These are phyloP conservation scores for Diaporthe caulivora DNA, from an alignment of 2,329 filamentous ascomycete species.

Conservation along the genomic window DNA sequence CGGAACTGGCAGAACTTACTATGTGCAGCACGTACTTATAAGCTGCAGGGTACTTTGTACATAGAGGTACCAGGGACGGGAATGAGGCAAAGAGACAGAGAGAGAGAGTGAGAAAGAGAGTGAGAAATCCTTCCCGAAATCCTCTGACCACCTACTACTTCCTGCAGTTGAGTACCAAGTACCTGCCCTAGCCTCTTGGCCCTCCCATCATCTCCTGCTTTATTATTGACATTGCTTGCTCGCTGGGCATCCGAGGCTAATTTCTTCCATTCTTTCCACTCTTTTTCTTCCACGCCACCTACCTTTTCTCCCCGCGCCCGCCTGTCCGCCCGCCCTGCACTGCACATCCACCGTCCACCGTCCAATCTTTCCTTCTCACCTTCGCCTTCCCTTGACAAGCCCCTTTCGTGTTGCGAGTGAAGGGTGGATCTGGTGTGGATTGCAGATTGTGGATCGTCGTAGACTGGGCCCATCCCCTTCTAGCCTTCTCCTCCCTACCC, in stretches of 20 bases:
- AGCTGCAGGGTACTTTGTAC: no score
- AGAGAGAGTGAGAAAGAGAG: no score
- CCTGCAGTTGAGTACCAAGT: background rate
- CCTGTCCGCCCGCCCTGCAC: no score
- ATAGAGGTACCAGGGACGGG: no score
- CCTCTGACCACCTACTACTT: constrained; percentile 30
- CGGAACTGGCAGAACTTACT: no score
- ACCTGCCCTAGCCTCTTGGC: constrained; percentile 1
- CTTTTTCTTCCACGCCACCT: constrained; percentile 20
- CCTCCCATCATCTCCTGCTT: background rate
- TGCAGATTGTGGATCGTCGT: constrained; percentile 18
- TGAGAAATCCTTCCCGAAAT: constrained; percentile 26
- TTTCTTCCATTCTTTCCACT: constrained; percentile 25
- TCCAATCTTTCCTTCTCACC: background rate
- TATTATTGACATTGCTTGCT: background rate
- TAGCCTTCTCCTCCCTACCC: constrained; percentile 23
- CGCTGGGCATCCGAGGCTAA: constrained; percentile 5
- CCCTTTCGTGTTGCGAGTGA: constrained; percentile 25
- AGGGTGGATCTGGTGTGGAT: constrained; percentile 19
- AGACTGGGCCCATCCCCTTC: constrained; percentile 22
- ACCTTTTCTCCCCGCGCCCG: no score
- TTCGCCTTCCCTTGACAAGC: constrained; percentile 21
- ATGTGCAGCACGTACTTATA: no score
- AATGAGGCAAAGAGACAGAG: no score
- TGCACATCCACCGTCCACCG: background rate